A percentile compares a stretch with the other conserved stretches of the same genome.
phyloP scores from a whole-genome alignment of 495 filamentous ascomycete genomes.

The Choiromyces venosus region DNA sequence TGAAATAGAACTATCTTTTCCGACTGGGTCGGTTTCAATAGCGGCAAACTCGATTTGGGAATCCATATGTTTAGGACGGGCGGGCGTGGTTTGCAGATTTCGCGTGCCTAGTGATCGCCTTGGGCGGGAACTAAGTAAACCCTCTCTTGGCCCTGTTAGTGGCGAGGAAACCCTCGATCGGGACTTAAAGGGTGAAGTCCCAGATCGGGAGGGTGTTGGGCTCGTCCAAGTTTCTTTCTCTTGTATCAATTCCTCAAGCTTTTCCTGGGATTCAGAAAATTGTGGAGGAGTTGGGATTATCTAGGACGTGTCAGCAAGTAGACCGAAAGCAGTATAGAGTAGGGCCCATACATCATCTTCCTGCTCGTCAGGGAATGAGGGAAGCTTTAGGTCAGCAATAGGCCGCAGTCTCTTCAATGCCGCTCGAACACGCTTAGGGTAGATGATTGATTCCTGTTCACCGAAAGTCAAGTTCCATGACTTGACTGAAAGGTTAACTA shows the following conservation, averaged over 20 bases:
- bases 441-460: conserved; percentile 45
- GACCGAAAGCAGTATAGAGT: not conserved
- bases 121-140: not conserved
- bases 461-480: conserved; percentile 60
- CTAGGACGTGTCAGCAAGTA: conserved; percentile 26
- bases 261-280: conserved; percentile 55
- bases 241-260: conserved; percentile 20
- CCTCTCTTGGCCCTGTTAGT: not conserved
- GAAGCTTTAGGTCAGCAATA: conserved; percentile 48
- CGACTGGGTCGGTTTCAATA: conserved; percentile 49
- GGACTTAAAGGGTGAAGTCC: conserved; percentile 20
- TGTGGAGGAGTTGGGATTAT: conserved; percentile 38
- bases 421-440: conserved; percentile 48
- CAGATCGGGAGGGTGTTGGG: conserved; percentile 29
- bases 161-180: conserved; percentile 9
- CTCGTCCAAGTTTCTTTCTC: conserved; percentile 27
- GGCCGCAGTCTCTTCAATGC: conserved; percentile 49
- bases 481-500: conserved; percentile 52
- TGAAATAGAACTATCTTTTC: conserved; percentile 55
- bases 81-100: conserved; percentile 34
- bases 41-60: conserved; percentile 71
- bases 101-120: not conserved
- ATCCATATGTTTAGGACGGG: conserved; percentile 61
- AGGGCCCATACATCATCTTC: conserved; percentile 43
- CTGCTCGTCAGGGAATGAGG: conserved; percentile 46